phyloP scores from a whole-genome alignment of 2,329 filamentous ascomycete genomes.

The Parastagonospora avenae region DNA sequence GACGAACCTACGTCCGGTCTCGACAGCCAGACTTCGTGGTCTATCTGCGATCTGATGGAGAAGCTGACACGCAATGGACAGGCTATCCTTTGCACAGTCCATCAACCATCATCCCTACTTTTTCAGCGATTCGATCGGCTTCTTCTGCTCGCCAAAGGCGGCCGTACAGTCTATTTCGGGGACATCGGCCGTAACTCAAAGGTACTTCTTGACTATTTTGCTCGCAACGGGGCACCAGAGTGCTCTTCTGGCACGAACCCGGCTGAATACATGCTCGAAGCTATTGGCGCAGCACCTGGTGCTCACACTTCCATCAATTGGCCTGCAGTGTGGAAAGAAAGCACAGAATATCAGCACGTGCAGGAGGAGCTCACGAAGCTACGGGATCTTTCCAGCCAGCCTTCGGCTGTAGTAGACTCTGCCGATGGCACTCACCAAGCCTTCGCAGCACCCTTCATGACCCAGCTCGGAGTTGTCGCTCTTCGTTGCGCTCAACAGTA shows the following conservation, averaged over 20 bases:
- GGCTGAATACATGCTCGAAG: slow-evolving; percentile 72
- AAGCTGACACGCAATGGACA: slow-evolving; percentile 81
- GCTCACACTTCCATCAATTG: slow-evolving; percentile 44
- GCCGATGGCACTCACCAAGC: slow-evolving; percentile 53
- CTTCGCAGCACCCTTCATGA: slow-evolving; percentile 50
- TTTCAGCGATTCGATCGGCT: slow-evolving; percentile 88
- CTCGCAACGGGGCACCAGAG: slow-evolving; percentile 66
- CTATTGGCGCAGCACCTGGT: slow-evolving; percentile 42
- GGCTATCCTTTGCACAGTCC: slow-evolving; percentile 90
- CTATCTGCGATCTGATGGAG: slow-evolving; percentile 81
- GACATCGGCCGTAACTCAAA: slow-evolving; percentile 73
- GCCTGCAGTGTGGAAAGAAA: slow-evolving; percentile 48
- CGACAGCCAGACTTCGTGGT: slow-evolving; percentile 55
- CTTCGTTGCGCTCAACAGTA: slow-evolving; percentile 53
- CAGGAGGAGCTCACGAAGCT: slow-evolving; percentile 48
- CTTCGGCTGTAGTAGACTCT: slow-evolving; percentile 38
- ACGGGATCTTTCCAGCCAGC: slow-evolving; percentile 39
- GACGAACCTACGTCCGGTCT: slow-evolving; percentile 81
- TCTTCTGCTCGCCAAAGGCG: slow-evolving; percentile 76
- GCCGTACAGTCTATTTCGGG: slow-evolving; percentile 79
- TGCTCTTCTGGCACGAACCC: slow-evolving; percentile 73
- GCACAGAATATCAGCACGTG: slow-evolving; percentile 27
- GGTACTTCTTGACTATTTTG: slow-evolving; percentile 73
- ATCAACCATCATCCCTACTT: slow-evolving; percentile 89
- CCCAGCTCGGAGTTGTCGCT: slow-evolving; percentile 43